phyloP scores from a whole-genome alignment of 257 asterid genomes.

The Henckelia pumila region DNA sequence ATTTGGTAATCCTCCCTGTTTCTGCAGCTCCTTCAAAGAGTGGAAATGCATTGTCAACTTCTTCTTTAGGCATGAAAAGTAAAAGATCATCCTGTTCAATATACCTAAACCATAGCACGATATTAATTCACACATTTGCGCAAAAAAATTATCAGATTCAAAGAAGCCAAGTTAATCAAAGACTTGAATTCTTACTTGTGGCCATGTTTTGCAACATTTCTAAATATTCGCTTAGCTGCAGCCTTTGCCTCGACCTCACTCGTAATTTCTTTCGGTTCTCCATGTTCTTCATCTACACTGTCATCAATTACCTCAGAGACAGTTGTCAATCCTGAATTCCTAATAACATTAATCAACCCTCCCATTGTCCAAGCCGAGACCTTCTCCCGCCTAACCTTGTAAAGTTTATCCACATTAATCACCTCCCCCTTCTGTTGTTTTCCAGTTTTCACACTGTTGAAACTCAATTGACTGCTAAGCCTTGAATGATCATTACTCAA shows the following conservation, averaged over 20 bases:
- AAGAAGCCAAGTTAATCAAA: neutral
- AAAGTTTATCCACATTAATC: slow-evolving; percentile 70
- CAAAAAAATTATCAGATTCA: neutral
- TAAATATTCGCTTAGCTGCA: slow-evolving; percentile 55
- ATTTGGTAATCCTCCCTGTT: slow-evolving; percentile 51
- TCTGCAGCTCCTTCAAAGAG: slow-evolving; percentile 69
- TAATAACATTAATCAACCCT: slow-evolving; percentile 56
- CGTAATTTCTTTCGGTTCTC: slow-evolving; percentile 39
- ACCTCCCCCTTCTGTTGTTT: slow-evolving; percentile 44
- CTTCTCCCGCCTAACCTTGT: slow-evolving; percentile 56
- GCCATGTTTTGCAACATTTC: slow-evolving; percentile 59
- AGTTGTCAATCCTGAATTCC: slow-evolving; percentile 50
- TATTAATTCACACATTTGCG: neutral
- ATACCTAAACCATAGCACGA: slow-evolving; percentile 35
- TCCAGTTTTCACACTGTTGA: slow-evolving; percentile 33
- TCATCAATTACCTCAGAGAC: slow-evolving; percentile 53
- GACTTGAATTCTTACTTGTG: slow-evolving; percentile 43
- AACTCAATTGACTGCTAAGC: slow-evolving; percentile 44
- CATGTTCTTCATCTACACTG: slow-evolving; percentile 43
- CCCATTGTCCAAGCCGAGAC: slow-evolving; percentile 80
- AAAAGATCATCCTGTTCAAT: slow-evolving; percentile 69
- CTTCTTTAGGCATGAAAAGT: slow-evolving; percentile 57
- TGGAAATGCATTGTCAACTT: slow-evolving; percentile 57
- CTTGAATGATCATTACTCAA: neutral
- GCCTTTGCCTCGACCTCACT: slow-evolving; percentile 68